Evolutionary conservation across 2,329 filamentous ascomycete genomes (phyloP).

Genomic region (Penicillium verrucosum): DNA sequence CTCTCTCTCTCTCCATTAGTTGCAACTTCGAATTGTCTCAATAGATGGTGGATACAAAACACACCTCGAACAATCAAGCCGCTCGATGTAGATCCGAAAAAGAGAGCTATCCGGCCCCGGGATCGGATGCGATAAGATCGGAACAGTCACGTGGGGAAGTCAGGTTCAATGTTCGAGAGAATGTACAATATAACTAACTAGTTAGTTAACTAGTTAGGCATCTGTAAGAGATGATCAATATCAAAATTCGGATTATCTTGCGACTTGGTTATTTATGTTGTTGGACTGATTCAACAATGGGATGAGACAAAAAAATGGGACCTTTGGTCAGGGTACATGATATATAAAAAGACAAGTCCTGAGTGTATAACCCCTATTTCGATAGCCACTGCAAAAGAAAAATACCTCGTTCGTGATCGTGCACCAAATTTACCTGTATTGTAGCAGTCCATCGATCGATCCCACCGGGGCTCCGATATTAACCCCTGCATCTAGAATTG

Average conservation of each 20-base stretch:
- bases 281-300: background rate
- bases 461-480: background rate
- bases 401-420: background rate
- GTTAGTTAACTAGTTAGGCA: too few relatives aligned
- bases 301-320: background rate
- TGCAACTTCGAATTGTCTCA: background rate
- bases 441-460: background rate
- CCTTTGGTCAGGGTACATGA: background rate
- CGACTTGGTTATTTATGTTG: background rate
- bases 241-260: background rate
- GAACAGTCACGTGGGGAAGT: background rate
- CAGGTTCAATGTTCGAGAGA: background rate
- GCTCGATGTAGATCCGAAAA: constrained; percentile 4
- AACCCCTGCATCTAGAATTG: background rate
- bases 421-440: background rate
- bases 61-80: background rate
- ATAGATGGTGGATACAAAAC: too few relatives aligned
- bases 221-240: background rate
- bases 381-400: background rate
- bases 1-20: too few relatives aligned
- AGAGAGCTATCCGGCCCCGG: background rate
- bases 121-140: constrained; percentile 5
- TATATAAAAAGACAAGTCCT: background rate
- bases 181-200: background rate
- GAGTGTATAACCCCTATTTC: background rate